Evolutionary conservation across 805 yeast genomes (phyloP), one percentile per base, ranked within the genome.

Genomic region (Myxozyma neotropica): DNA sequence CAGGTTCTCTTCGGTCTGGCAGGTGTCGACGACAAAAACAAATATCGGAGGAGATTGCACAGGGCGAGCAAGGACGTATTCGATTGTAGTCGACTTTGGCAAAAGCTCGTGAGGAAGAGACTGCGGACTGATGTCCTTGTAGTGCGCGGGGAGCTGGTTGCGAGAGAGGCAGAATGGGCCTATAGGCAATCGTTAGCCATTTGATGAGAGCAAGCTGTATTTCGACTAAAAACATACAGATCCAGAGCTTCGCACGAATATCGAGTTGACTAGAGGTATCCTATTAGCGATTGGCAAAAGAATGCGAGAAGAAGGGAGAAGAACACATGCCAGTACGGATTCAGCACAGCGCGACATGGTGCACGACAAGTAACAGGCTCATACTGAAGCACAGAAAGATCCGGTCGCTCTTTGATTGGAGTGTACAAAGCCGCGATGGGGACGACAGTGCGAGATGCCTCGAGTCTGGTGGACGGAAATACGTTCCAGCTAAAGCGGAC

Each of bases 341-440:
- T 93, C 73, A 94, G 76, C 38, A 90, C 84, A 4, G 92, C 86
- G 65, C 89, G 85, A 80, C 99, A 94, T 59, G 84, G 83, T 26
- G 85, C 82, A 55, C 91, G 81, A 77, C 97, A 92, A 44, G 83
- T 75, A 53, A 85, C 84, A 12, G 97, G 97, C 73, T 92, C 96
- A 74, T 91, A 90, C 68, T 83, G 83, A 57, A 93, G 90, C 54
- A 88, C 76, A 17, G 89, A 86, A 63, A 90, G 78, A 64, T 86
- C 91, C 60, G 86, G 87, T 66, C 88, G 83, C 58, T 83, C 83
- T 69, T 89, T 84, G 68, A 94, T 81, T 7, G 99, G 99, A n/a
- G 97, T 92, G 78, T 91, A 94, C 63, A 94, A 77, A 57, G 96
- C 87, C 43, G 97, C 96, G 38, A 94, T 86, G 12, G 99, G 99